Evolutionary conservation across 257 asterid genomes (phyloP), one percentile per base, ranked within the genome.

Genomic region (Coffea eugenioides): DNA sequence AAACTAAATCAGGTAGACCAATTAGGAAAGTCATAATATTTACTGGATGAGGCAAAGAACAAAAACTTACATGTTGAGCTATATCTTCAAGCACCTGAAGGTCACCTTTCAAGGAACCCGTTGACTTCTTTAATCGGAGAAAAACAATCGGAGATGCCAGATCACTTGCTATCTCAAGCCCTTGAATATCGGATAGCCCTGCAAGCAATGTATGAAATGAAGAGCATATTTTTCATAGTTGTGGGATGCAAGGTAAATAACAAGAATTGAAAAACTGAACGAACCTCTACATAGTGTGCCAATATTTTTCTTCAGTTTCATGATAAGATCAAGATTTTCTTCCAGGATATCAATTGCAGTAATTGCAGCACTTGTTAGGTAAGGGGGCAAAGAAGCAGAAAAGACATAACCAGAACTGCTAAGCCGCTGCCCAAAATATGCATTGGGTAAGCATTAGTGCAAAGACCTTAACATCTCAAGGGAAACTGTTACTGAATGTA

Each of bases 361-460:
- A 83, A 94, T 90, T 64, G 98, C 97, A 34, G 95, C 96, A 88
- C 97, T 90, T 71, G 98, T 97, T 71, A 94, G 90, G 87, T 94
- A 94, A 57, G 98, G 98, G 80, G 98, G 98, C 86, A 93, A 87
- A 76, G 98, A 93, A 43, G 99, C 99, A 87, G 98, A 95, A 84
- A 95, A 95, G 51, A 92, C 97, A 75, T 94, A 94, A 71, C 97
- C 97, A 71, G 98, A 91, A 86, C 96, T 91, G 82, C 97, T 93
- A 83, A 93, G 97, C 78, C 96, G 96, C 97, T 93, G 97, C 83
- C 85, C 18, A 78, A 72, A 48, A 76, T 51, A 64, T 8, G 64
- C 41, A 12, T 51, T 9, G 49, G 18, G 5, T 69, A 71, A 68
- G 80, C 27, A 77, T 73, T 62, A 76, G 45, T n/a, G 69, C 8